Percentiles rank a stretch among this genome's conserved stretches.
Evolutionary conservation across 352 stramenopile genomes (phyloP).

Genomic region (Phytophthora cactorum): DNA sequence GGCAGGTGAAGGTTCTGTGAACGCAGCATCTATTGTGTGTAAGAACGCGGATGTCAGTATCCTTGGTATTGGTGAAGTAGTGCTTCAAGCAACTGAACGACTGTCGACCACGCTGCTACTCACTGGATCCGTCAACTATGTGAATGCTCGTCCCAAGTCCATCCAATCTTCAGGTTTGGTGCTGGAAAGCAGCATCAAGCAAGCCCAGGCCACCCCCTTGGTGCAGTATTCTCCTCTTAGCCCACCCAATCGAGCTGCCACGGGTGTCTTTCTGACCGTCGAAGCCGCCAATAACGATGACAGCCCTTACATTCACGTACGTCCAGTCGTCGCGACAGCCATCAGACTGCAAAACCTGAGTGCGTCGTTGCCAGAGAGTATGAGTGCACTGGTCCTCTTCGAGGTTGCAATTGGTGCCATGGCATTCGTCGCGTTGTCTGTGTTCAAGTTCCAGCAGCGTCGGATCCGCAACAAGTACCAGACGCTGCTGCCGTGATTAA

Average conservation of each 20-base stretch:
- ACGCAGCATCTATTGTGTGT: conserved; percentile 48
- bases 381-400: conserved; percentile 35
- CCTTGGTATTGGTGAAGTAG: conserved; percentile 42
- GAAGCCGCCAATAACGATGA: conserved; percentile 27
- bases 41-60: conserved; percentile 50
- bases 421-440: conserved; percentile 24
- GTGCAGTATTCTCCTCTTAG: conserved; percentile 4
- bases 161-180: conserved; percentile 38
- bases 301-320: conserved; percentile 28
- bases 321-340: conserved; percentile 2
- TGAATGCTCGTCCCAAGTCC: conserved; percentile 35
- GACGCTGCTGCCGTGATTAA: conserved; percentile 14
- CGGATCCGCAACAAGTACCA: conserved; percentile 33
- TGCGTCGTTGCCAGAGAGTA: conserved; percentile 24
- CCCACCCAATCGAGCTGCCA: conserved; percentile 19
- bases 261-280: conserved; percentile 26
- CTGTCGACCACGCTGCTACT: conserved; percentile 35
- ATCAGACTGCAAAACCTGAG: conserved; percentile 29
- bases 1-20: conserved; percentile 44
- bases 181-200: conserved; percentile 22
- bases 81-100: conserved; percentile 50
- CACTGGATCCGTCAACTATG: conserved; percentile 49
- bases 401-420: conserved; percentile 23
- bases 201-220: conserved; percentile 11
- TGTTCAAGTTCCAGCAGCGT: conserved; percentile 38